Percentiles rank a stretch among this genome's conserved stretches.
These are phyloP conservation scores for Piromyces finnis DNA, from an alignment of 192 early-diverging fungal genomes.

Conservation along the genomic window DNA sequence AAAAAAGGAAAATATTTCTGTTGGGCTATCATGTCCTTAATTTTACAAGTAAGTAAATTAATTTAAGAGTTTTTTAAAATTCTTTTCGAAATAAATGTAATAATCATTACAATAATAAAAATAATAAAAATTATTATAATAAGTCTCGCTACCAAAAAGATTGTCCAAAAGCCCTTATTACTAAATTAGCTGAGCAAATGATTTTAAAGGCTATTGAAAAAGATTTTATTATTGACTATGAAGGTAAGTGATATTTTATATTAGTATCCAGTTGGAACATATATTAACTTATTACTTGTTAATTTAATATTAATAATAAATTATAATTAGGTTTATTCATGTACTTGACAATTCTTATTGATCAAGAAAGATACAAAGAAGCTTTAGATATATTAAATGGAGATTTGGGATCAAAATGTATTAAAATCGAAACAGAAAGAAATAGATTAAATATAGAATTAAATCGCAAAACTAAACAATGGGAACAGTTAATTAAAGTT, in stretches of 20 bases:
- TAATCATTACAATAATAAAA: too few species aligned
- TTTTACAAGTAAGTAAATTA: constrained; percentile 71
- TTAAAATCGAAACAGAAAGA: not conserved
- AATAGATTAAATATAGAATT: not conserved
- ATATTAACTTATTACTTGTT: too few species aligned
- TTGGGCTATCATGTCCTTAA: constrained; percentile 67
- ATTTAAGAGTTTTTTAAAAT: too few species aligned
- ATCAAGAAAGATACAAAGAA: constrained; percentile 45
- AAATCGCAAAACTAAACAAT: not conserved
- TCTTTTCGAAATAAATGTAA: too few species aligned
- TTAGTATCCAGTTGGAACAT: too few species aligned
- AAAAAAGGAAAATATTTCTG: constrained; percentile 64
- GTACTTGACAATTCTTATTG: constrained; percentile 50
- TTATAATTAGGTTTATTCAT: constrained; percentile 40
- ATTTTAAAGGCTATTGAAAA: constrained; percentile 56
- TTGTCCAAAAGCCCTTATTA: constrained; percentile 24
- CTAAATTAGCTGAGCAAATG: constrained; percentile 67
- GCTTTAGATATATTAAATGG: constrained; percentile 45
- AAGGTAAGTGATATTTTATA: constrained; percentile 20
- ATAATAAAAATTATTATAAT: not conserved
- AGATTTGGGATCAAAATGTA: constrained; percentile 34
- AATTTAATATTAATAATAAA: too few species aligned
- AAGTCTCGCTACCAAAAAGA: constrained; percentile 1
- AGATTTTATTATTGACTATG: constrained; percentile 38
- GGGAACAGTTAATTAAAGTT: not conserved